Evolutionary conservation across 768 basidiomycete genomes (phyloP), one percentile per base, ranked within the genome.

Genomic region (Suillus lakei): DNA sequence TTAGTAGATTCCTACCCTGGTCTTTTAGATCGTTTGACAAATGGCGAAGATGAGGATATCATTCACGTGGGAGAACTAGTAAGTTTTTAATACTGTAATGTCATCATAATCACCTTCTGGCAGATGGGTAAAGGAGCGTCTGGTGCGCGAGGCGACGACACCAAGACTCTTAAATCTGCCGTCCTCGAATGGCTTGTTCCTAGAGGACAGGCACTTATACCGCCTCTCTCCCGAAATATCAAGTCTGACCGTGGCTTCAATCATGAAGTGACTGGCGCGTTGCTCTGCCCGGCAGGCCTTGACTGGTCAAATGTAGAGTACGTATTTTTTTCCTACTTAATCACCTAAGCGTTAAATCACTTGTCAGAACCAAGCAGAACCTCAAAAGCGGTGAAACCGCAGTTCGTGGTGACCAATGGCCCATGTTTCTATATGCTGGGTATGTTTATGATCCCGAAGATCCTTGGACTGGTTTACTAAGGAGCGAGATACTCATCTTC

Each of bases 271-370:
- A 76, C 73, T 4, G 76, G 77, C 0, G 50, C 61, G 1, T 69
- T 77, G 6, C 67, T 80, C 3, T 77, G 74, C 44, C 76, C 75
- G 0, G 69, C 72, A n/a, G 68, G 72, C 15, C 68, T 70, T 48
- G 68, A 78, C 51, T 77, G 73, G 71, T 63, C 65, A 23, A 59
- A 78, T 38, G 53, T n/a, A 5, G 66, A 38, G 68, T 68, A 62
- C 38, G 61, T 55, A 30, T 48, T 56, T 32, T n/a, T n/a, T 28
- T 26, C 15, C n/a, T 26, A n/a, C 28, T 38, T 5, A 21, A 36
- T 13, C 21, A 30, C 26, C 4, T 34, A 5, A 13, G 1, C 13
- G 5, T 15, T 5, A 26, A 16, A 50, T 7, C 21, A 10, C 26
- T 36, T 23, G 1, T 4, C 36, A 62, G 61, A 48, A 48, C 50